phyloP scores from a whole-genome alignment of 371 early-diverging fungal species.

The Mucor mucedo region DNA sequence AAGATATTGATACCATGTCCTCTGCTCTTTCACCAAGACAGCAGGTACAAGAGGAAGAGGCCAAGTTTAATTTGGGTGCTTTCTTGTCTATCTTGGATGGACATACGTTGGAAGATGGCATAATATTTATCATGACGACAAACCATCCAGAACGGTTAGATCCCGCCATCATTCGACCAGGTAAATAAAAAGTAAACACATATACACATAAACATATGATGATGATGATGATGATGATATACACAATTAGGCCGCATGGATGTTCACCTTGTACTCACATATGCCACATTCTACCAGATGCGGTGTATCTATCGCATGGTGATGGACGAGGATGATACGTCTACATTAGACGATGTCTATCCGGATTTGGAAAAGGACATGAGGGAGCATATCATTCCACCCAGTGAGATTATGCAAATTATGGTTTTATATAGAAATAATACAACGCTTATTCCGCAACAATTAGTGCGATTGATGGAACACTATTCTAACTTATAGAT shows the following conservation, averaged over 20 bases:
- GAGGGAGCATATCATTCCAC: not conserved
- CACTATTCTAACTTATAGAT: no score
- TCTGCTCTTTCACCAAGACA: not conserved
- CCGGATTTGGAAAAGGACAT: not conserved
- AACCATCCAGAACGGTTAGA: not conserved
- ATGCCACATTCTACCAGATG: not conserved
- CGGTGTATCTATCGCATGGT: not conserved
- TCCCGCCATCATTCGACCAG: conserved; percentile 3
- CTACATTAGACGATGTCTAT: not conserved
- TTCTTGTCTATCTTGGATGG: not conserved
- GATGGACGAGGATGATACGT: not conserved
- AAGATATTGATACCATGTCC: not conserved
- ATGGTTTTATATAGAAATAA: conserved; percentile 1
- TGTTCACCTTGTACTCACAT: not conserved
- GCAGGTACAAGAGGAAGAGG: not conserved
- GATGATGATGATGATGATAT: not conserved
- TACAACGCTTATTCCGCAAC: not conserved
- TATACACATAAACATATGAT: no score
- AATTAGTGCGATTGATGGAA: not conserved
- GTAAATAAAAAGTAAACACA: not conserved
- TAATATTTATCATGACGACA: conserved; percentile 80
- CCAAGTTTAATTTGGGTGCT: not conserved
- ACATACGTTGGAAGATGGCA: conserved; percentile 60
- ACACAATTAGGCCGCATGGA: not conserved
- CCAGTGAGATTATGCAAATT: not conserved